A percentile compares a stretch with the other conserved stretches of the same genome.
Conservation (phyloP, 768 basidiomycete genomes). For the Sarcodon aspratus region DNA sequence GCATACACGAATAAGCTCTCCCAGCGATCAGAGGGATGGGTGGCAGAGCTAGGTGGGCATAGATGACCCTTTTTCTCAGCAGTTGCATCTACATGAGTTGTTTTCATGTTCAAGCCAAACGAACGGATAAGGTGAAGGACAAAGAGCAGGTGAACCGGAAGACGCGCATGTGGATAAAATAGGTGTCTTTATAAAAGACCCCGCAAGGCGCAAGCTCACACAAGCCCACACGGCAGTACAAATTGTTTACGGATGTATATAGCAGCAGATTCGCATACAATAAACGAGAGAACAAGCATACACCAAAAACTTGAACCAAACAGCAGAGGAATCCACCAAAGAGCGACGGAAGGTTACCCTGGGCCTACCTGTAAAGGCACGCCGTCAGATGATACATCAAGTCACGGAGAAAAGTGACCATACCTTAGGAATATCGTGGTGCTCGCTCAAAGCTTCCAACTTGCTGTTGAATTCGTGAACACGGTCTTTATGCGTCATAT, state of each 20-base stretch:
- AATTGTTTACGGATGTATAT: not conserved
- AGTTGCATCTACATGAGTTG: constrained; percentile 14
- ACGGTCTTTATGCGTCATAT: constrained; percentile 88
- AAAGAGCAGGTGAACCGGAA: constrained; percentile 8
- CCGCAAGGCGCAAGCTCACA: too few species aligned
- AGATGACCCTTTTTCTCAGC: constrained; percentile 38
- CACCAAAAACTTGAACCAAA: not conserved
- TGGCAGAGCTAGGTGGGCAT: constrained; percentile 48
- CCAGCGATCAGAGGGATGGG: constrained; percentile 76
- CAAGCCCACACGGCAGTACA: too few species aligned
- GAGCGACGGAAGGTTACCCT: constrained; percentile 43
- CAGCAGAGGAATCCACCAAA: constrained; percentile 2
- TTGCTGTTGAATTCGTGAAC: constrained; percentile 85
- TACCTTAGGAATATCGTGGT: constrained; percentile 92
- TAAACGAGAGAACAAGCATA: constrained; percentile 1
- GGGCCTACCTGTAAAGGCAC: constrained; percentile 58
- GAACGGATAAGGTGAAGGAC: constrained; percentile 12
- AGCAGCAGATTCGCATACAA: constrained; percentile 6
- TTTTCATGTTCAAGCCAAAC: constrained; percentile 22
- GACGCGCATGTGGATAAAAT: constrained; percentile 7
- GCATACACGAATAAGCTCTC: constrained; percentile 79
- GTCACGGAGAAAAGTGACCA: constrained; percentile 7
- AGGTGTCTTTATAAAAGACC: too few species aligned
- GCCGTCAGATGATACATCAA: constrained; percentile 13
- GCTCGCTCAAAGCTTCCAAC: constrained; percentile 80